Evolutionary conservation across 148 eudicot genomes (phyloP), one percentile per base, ranked within the genome.

Genomic region (Simmondsia chinensis): DNA sequence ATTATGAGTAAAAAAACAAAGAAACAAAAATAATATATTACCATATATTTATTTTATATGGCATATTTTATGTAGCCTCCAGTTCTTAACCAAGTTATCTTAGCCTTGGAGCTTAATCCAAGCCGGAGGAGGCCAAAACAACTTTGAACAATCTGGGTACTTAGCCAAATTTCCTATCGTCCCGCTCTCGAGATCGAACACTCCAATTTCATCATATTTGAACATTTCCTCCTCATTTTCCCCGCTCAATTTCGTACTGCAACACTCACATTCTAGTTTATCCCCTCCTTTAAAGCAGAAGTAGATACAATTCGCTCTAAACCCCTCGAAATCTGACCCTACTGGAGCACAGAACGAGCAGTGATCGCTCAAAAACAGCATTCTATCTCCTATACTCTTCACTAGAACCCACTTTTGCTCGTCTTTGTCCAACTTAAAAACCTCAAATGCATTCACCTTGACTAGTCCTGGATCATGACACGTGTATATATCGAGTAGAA

Each of bases 111-210:
- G n/a, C n/a, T n/a, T n/a, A n/a, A n/a, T n/a, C n/a, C n/a, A n/a
- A n/a, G n/a, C n/a, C n/a, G n/a, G n/a, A n/a, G n/a, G n/a, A n/a
- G n/a, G n/a, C n/a, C n/a, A n/a, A n/a, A n/a, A n/a, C n/a, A n/a
- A n/a, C n/a, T n/a, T n/a, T n/a, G n/a, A n/a, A n/a, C n/a, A n/a
- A n/a, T n/a, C n/a, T n/a, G n/a, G n/a, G n/a, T n/a, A n/a, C n/a
- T n/a, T n/a, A n/a, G n/a, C n/a, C n/a, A n/a, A n/a, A n/a, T n/a
- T n/a, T n/a, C n/a, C n/a, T n/a, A n/a, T n/a, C n/a, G n/a, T 48
- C 6, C 83, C 95, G 57, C 56, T 79, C 45, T 72, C 85, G 39
- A 81, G 52, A 68, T 72, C 77, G 69, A 84, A 84, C 49, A 89
- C 75, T 32, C 79, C 72, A 9, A 82, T 60, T 9, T 74, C 77